phyloP scores from a whole-genome alignment of 2,329 filamentous ascomycete genomes.

The Gliomastix tumulicola region DNA sequence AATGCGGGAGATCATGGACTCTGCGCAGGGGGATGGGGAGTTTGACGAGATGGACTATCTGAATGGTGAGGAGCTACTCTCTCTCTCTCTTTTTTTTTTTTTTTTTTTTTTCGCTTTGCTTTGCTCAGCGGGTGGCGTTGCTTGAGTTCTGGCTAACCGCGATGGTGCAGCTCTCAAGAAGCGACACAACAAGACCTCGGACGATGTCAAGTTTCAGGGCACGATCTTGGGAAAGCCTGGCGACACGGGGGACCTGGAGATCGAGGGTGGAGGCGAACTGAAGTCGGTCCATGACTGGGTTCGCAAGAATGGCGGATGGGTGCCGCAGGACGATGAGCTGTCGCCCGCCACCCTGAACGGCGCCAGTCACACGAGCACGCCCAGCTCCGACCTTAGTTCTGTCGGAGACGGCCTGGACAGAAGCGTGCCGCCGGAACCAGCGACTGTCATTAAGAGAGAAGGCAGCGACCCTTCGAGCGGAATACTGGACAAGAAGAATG shows the following conservation, averaged over 20 bases:
- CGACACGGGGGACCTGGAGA: constrained; percentile 64
- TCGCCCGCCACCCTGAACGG: no score
- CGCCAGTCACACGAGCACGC: constrained; percentile 37
- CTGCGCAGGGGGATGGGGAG: constrained; percentile 66
- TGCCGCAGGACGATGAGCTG: no score
- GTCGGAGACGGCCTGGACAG: constrained; percentile 40
- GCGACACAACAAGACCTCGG: constrained; percentile 83
- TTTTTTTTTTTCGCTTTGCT: constrained; percentile 18
- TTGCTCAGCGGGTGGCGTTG: not conserved
- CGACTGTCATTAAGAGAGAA: no score
- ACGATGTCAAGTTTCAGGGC: constrained; percentile 78
- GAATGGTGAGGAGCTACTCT: constrained; percentile 39
- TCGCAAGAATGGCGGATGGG: no score
- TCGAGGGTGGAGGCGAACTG: constrained; percentile 60
- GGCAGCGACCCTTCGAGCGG: no score
- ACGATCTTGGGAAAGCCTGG: constrained; percentile 71
- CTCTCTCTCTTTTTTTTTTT: constrained; percentile 3
- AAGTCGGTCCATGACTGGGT: constrained; percentile 29
- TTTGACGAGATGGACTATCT: constrained; percentile 63
- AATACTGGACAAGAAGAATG: no score
- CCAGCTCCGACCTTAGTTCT: constrained; percentile 51
- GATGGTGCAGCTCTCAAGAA: constrained; percentile 68
- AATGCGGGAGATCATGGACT: constrained; percentile 73
- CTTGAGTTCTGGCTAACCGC: no score
- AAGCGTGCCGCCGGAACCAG: no score